Base-by-base conservation (phyloP, 805 yeast species). In the Nakazawaea ernobii region DNA sequence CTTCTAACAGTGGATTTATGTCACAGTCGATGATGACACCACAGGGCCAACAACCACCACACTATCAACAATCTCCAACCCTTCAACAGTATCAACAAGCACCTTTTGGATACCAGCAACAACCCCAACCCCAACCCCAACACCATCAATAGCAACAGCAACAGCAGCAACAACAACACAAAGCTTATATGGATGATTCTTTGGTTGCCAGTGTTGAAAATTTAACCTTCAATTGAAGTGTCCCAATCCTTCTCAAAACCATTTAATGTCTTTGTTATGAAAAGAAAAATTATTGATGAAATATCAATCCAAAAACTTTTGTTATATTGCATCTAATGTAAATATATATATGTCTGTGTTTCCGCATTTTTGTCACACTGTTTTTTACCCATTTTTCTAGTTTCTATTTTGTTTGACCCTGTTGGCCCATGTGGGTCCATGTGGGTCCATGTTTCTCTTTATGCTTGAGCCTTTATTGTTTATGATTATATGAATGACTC, bases 81-180 rank as follows among this genome's bases (percentile, higher is more conserved):
- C 24, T 20, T 17, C 32, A 28, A 30, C 50, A 53, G 43, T 26
- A 32, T 20, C 52, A 30, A n/a, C 51, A 54, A 49, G 47, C 49
- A 48, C 38, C 48, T 49, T 47, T 54, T 52, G 32, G 32, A 45
- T 47, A 52, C 35, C 49, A 49, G 35, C 54, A 54, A 33, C 55
- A 51, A 30, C 58, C 55, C 38, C 55, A 35, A 5, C 13, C 6
- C 4, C 39, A 42, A 5, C 26, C 4, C 7, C 32, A 26, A 33
- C 45, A 7, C 20, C 28, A 32, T 17, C 54, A 50, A 40, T 59
- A 57, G n/a, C 60, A 49, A 30, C 51, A 39, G 9, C 43, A 45
- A 8, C 33, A 15, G 15, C 36, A 6, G n/a, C 43, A 15, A 20
- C 38, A 30, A 14, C 41, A 37, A 11, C 38, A 24, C 13, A 47